Evolutionary conservation across 495 filamentous ascomycete genomes (phyloP).

Genomic region (Aspergillus mulundensis): DNA sequence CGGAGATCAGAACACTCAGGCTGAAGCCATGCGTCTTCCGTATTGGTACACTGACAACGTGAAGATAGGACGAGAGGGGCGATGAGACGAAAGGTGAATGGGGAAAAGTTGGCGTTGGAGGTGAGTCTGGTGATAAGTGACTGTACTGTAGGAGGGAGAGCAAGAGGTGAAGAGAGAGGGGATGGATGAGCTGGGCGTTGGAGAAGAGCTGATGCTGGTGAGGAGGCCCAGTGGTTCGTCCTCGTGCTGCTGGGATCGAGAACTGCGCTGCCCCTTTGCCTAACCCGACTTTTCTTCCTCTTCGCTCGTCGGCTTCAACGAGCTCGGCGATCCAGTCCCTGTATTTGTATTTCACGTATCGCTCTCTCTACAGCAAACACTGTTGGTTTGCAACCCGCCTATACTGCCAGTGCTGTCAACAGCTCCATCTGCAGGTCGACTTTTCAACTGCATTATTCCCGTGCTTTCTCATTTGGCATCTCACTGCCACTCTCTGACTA

Average conservation of each 20-base stretch:
- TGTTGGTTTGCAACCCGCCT: slow-evolving; percentile 1
- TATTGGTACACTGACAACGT: slow-evolving; percentile 3
- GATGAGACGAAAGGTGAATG: neutral
- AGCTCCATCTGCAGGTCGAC: neutral
- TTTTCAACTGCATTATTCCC: neutral
- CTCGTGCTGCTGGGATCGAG: neutral
- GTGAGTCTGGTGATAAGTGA: slow-evolving; percentile 10
- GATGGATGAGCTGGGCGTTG: neutral
- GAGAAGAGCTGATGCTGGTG: neutral
- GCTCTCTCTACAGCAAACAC: neutral
- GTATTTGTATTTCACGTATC: slow-evolving; percentile 13
- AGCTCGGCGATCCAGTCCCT: slow-evolving; percentile 7
- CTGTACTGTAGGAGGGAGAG: neutral
- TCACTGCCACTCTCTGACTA: neutral
- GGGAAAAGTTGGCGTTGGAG: slow-evolving; percentile 3
- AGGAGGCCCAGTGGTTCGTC: neutral
- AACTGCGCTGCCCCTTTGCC: slow-evolving; percentile 1
- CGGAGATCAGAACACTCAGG: slow-evolving; percentile 9
- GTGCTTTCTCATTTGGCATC: neutral
- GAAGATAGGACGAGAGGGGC: slow-evolving; percentile 1
- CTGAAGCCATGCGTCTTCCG: slow-evolving; percentile 3
- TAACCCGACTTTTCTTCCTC: slow-evolving; percentile 11
- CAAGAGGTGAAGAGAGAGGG: slow-evolving; percentile 6
- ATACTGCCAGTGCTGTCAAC: neutral
- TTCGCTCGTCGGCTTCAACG: slow-evolving; percentile 7